A percentile compares a stretch with the other conserved stretches of the same genome.
Conservation (phyloP, 192 early-diverging fungal species). For the Phycomyces nitens region DNA sequence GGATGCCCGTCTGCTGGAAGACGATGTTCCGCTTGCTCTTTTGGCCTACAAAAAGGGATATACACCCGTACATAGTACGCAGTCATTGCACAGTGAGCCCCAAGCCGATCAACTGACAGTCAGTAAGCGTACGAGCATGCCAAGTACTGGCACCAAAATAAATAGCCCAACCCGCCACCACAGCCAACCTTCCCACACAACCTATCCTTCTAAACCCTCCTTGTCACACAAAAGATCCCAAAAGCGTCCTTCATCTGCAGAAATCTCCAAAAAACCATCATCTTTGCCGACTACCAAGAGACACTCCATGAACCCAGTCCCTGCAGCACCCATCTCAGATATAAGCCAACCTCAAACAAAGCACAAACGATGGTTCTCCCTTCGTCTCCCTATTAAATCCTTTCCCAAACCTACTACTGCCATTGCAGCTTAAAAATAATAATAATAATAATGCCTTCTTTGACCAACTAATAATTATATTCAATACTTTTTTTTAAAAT, state of each 20-base stretch:
- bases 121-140: not conserved
- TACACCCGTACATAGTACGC: slow-evolving; percentile 1
- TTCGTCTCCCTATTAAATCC: not conserved
- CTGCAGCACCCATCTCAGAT: no score
- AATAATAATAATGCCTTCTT: no score
- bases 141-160: not conserved
- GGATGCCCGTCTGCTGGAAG: not conserved
- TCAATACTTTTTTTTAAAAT: no score
- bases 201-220: not conserved
- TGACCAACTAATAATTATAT: no score
- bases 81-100: not conserved
- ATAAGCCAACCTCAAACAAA: not conserved
- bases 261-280: not conserved
- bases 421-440: not conserved
- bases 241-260: not conserved
- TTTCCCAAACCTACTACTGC: not conserved
- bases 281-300: not conserved
- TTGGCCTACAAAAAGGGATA: slow-evolving; percentile 20
- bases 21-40: slow-evolving; percentile 15
- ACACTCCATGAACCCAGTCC: not conserved
- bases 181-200: no score
- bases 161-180: no score
- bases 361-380: not conserved
- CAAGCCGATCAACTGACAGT: not conserved
- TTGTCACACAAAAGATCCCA: not conserved